These are phyloP conservation scores for Taiozyma sp. DNA, from an alignment of 1,139 yeast genomes.

Conservation along the genomic window DNA sequence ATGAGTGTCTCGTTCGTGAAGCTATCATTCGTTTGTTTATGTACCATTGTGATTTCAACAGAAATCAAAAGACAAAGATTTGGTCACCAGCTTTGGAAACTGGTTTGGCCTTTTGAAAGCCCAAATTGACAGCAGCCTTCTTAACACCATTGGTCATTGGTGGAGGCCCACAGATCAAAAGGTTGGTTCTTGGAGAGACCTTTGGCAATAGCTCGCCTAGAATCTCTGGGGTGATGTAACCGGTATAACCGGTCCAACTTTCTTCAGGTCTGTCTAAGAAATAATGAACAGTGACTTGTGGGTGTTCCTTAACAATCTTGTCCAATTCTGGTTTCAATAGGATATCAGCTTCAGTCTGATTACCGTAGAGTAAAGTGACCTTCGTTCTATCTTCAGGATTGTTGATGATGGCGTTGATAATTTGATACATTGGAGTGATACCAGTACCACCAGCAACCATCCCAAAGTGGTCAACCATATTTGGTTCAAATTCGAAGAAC, in stretches of 20 bases:
- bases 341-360: constrained; percentile 73
- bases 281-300: constrained; percentile 61
- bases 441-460: constrained; percentile 98
- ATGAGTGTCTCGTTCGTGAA: too few relatives aligned
- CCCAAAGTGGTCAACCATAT: constrained; percentile 68
- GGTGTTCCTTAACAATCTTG: constrained; percentile 56
- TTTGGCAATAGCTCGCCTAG: constrained; percentile 64
- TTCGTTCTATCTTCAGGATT: constrained; percentile 73
- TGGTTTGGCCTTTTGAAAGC: constrained; percentile 84
- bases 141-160: constrained; percentile 78
- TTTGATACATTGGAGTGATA: constrained; percentile 91
- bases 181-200: constrained; percentile 56
- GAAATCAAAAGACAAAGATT: constrained; percentile 69
- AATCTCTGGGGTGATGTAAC: constrained; percentile 78
- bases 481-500: constrained; percentile 77
- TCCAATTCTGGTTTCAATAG: constrained; percentile 78
- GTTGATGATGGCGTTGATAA: constrained; percentile 71
- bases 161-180: constrained; percentile 94
- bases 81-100: constrained; percentile 92
- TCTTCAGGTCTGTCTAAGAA: constrained; percentile 74
- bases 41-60: background rate
- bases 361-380: constrained; percentile 72
- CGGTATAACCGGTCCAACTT: constrained; percentile 77
- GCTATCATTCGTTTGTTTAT: too few relatives aligned
- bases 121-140: constrained; percentile 80